Conservation (phyloP, 495 filamentous ascomycete species). For the Neurospora sp. region DNA sequence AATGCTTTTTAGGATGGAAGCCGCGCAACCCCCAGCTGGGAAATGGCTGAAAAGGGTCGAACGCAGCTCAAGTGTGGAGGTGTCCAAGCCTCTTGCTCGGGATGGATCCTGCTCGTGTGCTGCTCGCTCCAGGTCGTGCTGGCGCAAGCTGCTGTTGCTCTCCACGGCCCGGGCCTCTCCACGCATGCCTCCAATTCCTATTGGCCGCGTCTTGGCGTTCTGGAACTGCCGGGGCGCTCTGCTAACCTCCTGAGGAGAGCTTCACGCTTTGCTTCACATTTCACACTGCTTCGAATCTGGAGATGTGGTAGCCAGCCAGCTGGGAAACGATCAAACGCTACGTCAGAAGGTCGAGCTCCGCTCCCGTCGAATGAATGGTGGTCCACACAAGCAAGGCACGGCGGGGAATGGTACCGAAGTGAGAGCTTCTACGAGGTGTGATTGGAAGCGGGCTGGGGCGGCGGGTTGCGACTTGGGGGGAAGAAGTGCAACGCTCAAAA, state of each 20-base stretch:
- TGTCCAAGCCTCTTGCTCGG: neutral
- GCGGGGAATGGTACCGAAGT: neutral
- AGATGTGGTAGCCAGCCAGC: neutral
- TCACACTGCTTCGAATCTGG: neutral
- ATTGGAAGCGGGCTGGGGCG: neutral
- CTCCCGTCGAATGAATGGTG: neutral
- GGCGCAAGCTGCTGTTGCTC: neutral
- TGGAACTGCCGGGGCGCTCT: neutral
- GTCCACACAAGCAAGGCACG: neutral
- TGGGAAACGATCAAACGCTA: conserved; percentile 3
- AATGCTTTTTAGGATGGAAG: conserved; percentile 2
- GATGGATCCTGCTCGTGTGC: too few species aligned
- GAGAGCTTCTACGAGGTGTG: neutral
- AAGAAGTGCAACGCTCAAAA: neutral
- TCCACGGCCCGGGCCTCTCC: neutral
- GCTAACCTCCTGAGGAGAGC: neutral
- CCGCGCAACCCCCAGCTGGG: neutral
- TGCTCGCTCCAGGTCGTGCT: neutral
- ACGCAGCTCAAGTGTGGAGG: neutral
- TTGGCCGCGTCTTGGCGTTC: neutral
- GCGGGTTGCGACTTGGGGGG: neutral
- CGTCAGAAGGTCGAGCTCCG: conserved; percentile 4
- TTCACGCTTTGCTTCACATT: neutral
- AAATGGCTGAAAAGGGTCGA: neutral
- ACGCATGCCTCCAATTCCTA: neutral